These are phyloP conservation scores for Rusavskia elegans DNA, from an alignment of 495 filamentous ascomycete species.

Conservation along the genomic window DNA sequence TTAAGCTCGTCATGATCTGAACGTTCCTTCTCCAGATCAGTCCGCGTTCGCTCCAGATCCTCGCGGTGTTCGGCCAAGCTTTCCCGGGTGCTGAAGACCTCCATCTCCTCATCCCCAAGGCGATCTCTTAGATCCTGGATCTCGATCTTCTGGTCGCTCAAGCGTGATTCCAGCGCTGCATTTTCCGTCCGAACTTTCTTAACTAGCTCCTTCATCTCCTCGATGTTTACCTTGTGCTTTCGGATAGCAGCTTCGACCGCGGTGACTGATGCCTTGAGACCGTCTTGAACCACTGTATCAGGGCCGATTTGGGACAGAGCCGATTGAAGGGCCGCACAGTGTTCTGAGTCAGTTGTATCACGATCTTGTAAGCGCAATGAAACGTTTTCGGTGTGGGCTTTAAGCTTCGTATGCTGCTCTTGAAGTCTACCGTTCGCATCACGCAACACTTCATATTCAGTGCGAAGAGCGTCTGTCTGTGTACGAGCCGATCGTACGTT, in stretches of 20 bases:
- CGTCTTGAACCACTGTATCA: slow-evolving; percentile 35
- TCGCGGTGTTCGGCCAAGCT: slow-evolving; percentile 38
- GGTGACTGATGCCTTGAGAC: slow-evolving; percentile 42
- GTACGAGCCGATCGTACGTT: slow-evolving; percentile 39
- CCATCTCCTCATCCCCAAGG: slow-evolving; percentile 25
- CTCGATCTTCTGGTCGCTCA: slow-evolving; percentile 25
- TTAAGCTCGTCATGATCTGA: slow-evolving; percentile 48
- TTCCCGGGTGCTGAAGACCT: slow-evolving; percentile 23
- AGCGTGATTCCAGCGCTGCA: slow-evolving; percentile 33
- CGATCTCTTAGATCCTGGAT: slow-evolving; percentile 27
- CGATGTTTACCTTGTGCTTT: slow-evolving; percentile 19
- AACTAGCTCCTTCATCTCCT: slow-evolving; percentile 4
- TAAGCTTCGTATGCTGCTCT: slow-evolving; percentile 31
- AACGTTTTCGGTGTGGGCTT: slow-evolving; percentile 31
- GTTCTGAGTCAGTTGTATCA: slow-evolving; percentile 34
- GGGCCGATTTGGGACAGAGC: slow-evolving; percentile 46
- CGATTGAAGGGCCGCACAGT: slow-evolving; percentile 39
- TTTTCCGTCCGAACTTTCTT: slow-evolving; percentile 19
- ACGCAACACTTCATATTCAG: slow-evolving; percentile 22
- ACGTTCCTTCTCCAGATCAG: slow-evolving; percentile 51
- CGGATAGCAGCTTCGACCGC: slow-evolving; percentile 42
- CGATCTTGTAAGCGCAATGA: slow-evolving; percentile 27
- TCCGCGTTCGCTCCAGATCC: slow-evolving; percentile 37
- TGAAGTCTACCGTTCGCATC: slow-evolving; percentile 20
- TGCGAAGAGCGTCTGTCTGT: slow-evolving; percentile 37